Base-by-base conservation (phyloP, 257 asterid species). In the Pogostemon cablin region DNA sequence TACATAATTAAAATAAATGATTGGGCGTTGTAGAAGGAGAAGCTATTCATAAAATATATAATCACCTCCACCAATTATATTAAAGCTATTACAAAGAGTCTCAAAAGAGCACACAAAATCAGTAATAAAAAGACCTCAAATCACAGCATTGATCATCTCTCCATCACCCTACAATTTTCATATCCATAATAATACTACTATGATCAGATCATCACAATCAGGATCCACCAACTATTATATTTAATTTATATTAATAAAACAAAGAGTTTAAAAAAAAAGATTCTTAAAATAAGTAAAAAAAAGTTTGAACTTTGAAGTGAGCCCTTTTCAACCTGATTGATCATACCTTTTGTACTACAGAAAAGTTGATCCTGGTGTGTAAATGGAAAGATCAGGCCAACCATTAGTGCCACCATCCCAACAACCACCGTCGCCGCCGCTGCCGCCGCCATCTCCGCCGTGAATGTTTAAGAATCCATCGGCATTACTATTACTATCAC, bases 341-440 rank as follows among this genome's bases (percentile, higher is more conserved):
- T 48, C 50, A 46, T 58, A 78, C 75, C 72, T 69, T 25, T 65
- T 47, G 10, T 5, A 15, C 67, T 77, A 83, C 66, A 81, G 96
- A 80, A 83, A 85, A 69, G 60, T 82, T 25, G 93, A 82, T 40
- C 91, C 82, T 4, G 96, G 96, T 12, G 96, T 83, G 87, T 81
- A 86, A 73, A 92, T 86, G 20, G 96, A 83, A 46, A 92, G 95
- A 83, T 83, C 96, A 54, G 96, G 89, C 96, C 96, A 92, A 6
- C 81, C 90, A 70, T 75, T 86, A 83, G 62, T 69, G 8, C 79
- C 83, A 2, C 83, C 86, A 25, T 63, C 59, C 75, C 81, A 72
- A 39, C 81, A 37, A 9, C 77, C 68, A 4, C 53, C 35, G 11
- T 60, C 78, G 2, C 53, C 62, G 2, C 43, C 68, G 39, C 75